phyloP scores from a whole-genome alignment of 2,329 filamentous ascomycete species.

The Beauveria sp. region DNA sequence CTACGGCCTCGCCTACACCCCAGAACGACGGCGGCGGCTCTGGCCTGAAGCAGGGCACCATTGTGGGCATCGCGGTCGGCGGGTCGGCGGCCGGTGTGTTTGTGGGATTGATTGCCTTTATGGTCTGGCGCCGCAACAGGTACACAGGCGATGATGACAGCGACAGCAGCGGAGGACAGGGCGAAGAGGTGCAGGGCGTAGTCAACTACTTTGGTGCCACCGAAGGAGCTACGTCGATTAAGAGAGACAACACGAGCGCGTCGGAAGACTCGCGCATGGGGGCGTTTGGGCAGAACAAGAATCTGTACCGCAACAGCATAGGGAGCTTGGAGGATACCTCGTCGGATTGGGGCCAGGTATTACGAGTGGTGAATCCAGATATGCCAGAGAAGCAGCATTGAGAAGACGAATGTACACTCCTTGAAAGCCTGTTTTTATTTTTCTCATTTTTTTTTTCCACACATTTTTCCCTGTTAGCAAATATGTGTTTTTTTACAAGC shows the following conservation, averaged over 20 bases:
- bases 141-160: background rate
- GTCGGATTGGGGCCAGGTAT: background rate
- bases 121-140: background rate
- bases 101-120: background rate
- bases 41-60: background rate
- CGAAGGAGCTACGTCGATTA: background rate
- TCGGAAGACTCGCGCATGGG: slow-evolving; percentile 7
- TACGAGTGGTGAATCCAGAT: slow-evolving; percentile 5
- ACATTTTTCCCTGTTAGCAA: no score
- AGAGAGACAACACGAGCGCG: slow-evolving; percentile 3
- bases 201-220: background rate
- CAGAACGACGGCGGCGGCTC: background rate
- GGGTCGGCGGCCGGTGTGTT: background rate
- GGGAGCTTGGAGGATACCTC: slow-evolving; percentile 2
- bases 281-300: slow-evolving; percentile 2
- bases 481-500: no score
- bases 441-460: no score
- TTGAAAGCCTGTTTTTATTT: no score
- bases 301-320: background rate
- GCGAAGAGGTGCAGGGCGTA: background rate
- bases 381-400: background rate
- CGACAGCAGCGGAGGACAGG: background rate
- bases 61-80: slow-evolving; percentile 4
- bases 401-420: background rate
- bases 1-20: background rate